phyloP scores from a whole-genome alignment of 805 yeast genomes.

The Wickerhamomyces silvicola region DNA sequence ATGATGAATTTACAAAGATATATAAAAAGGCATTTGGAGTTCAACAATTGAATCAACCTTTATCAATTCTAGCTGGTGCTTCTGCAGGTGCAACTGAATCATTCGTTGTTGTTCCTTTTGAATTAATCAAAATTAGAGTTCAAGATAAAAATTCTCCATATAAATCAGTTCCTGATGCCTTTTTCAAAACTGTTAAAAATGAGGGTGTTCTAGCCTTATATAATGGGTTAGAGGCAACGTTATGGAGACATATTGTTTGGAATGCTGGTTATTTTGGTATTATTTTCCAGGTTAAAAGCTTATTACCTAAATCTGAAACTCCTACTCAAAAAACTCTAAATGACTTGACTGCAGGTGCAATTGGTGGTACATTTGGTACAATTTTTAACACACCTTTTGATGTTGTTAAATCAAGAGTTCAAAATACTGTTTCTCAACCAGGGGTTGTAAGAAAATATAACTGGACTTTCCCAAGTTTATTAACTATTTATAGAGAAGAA shows the following conservation, averaged over 20 bases:
- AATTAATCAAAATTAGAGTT: conserved; percentile 87
- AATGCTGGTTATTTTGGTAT: conserved; percentile 97
- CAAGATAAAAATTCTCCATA: conserved; percentile 84
- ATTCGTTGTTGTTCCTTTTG: conserved; percentile 96
- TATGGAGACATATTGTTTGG: conserved; percentile 97
- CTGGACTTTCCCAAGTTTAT: conserved; percentile 84
- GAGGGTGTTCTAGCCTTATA: conserved; percentile 84
- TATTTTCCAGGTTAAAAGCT: conserved; percentile 75
- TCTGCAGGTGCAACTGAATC: conserved; percentile 98
- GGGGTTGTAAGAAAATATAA: conserved; percentile 83
- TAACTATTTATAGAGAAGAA: conserved; percentile 77
- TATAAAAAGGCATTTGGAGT: conserved; percentile 70
- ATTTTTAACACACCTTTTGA: conserved; percentile 93
- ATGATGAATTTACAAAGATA: conserved; percentile 90
- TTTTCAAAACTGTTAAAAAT: conserved; percentile 57
- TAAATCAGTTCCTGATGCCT: conserved; percentile 79
- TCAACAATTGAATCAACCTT: conserved; percentile 63
- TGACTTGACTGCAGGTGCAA: conserved; percentile 86
- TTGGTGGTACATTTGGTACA: conserved; percentile 98
- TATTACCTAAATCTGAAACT: conserved; percentile 73
- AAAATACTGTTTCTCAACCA: conserved; percentile 55
- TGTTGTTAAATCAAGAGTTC: conserved; percentile 95
- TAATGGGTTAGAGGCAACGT: conserved; percentile 92
- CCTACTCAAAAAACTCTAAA: conserved; percentile 72
- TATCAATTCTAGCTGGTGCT: conserved; percentile 92